Percentiles rank a stretch among this genome's conserved stretches.
phyloP scores from a whole-genome alignment of 768 basidiomycete species.

The Boletellus ananiceps region DNA sequence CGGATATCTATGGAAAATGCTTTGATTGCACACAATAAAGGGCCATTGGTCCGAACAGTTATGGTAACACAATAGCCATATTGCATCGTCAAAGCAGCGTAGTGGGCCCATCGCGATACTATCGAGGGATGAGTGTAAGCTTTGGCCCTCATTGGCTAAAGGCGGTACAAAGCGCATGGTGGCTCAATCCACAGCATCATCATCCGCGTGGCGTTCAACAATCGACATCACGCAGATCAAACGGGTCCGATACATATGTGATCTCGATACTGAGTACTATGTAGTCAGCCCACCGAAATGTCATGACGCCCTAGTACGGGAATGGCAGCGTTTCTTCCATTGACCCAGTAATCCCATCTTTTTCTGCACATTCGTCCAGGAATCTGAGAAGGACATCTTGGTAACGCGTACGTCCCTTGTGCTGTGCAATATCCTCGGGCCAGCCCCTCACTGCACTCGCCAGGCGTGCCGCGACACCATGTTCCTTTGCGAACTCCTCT shows the following conservation, averaged over 20 bases:
- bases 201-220: too few relatives aligned
- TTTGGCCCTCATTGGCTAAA: too few relatives aligned
- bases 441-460: constrained; percentile 65
- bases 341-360: constrained; percentile 15
- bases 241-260: too few relatives aligned
- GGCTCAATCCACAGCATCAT: too few relatives aligned
- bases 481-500: constrained; percentile 49
- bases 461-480: constrained; percentile 57
- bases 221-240: too few relatives aligned
- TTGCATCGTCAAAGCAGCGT: neutral
- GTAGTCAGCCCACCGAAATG: too few relatives aligned
- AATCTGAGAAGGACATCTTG: constrained; percentile 22
- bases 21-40: constrained; percentile 15
- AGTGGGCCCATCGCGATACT: neutral
- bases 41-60: neutral
- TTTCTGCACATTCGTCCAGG: constrained; percentile 22
- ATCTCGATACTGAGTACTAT: too few relatives aligned
- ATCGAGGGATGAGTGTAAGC: too few relatives aligned
- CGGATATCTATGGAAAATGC: constrained; percentile 7
- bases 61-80: constrained; percentile 6
- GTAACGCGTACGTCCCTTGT: constrained; percentile 25
- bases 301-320: constrained; percentile 13
- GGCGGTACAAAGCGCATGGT: too few relatives aligned
- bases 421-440: constrained; percentile 53
- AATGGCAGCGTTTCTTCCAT: constrained; percentile 12